phyloP scores from a whole-genome alignment of 139 green algal species.

The Volvox reticuliferus region DNA sequence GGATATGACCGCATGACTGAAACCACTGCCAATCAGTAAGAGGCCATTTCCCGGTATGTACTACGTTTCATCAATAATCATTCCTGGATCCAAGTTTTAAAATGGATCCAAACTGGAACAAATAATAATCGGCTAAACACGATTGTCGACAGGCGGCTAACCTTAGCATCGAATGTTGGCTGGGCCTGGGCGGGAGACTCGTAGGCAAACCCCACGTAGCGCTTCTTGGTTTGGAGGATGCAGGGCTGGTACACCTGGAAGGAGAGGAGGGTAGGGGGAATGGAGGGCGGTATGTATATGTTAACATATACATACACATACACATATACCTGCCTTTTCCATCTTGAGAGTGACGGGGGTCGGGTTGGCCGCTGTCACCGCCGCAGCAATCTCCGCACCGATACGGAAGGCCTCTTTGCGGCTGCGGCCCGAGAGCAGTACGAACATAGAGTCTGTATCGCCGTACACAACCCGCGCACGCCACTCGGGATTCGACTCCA shows the following conservation, averaged over 20 bases:
- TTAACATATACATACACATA: no score
- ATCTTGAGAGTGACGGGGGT: slow-evolving; percentile 92
- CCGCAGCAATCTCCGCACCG: slow-evolving; percentile 88
- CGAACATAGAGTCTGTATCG: slow-evolving; percentile 95
- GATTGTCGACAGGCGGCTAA: background rate
- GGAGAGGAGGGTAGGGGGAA: background rate
- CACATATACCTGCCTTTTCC: slow-evolving; percentile 83
- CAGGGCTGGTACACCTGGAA: slow-evolving; percentile 92
- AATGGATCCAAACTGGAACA: no score
- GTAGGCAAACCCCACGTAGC: slow-evolving; percentile 95
- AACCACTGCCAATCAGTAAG: no score
- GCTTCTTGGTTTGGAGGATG: slow-evolving; percentile 97
- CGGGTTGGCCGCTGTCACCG: slow-evolving; percentile 91
- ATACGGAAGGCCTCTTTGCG: slow-evolving; percentile 86
- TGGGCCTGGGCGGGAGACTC: slow-evolving; percentile 79
- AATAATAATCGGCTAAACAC: no score
- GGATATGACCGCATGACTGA: background rate
- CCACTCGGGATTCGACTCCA: slow-evolving; percentile 81
- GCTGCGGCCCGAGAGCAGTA: slow-evolving; percentile 85
- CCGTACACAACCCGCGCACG: slow-evolving; percentile 84
- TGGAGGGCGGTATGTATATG: no score
- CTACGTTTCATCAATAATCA: no score
- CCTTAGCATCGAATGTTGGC: slow-evolving; percentile 85
- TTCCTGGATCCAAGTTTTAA: no score
- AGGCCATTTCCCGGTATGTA: no score